Base-by-base conservation (phyloP, 192 early-diverging fungal genomes). In the Physocladia obscura region DNA sequence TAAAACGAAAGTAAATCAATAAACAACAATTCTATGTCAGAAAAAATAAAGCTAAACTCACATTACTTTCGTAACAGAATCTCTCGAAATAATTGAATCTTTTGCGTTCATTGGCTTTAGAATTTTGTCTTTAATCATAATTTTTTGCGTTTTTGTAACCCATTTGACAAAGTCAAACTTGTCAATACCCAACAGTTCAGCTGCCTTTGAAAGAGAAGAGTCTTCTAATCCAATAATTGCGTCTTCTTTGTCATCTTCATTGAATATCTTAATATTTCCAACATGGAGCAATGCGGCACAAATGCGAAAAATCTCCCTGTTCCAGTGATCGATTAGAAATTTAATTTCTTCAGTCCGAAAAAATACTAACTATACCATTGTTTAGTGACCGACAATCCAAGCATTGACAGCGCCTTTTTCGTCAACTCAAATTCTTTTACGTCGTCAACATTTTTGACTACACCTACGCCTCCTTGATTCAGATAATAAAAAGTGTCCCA, bases 91-190 rank as follows among this genome's bases (percentile, higher is more conserved):
- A 57, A 81, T 69, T 39, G 89, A 87, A 74, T 89, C 84, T 17
- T 81, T 76, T 2, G 71, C 67, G 56, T 80, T 91, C 40, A 94
- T 74, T 47, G 79, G 81, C 49, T 84, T 90, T 30, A 89, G 81
- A 77, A 92, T 92, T 73, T 90, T 73, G 8, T 73, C 71, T 27
- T 38, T 30, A 24, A 59, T 32, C 2, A 88, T 89, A 61, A 89
- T 92, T 67, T 88, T 91, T 76, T 91, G 92, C 79, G 84, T 90
- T 74, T 90, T 88, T 48, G 90, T 80, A 52, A 94, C 75, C 94
- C 93, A 96, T 75, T 93, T 91, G 62, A 84, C 84, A 32, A 74
- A 74, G 11, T 74, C 67, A 3, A 5, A 21, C 17, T 39, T 27
- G 50, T 74, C 37, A 22, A 74, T 52, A 4, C 54, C 74, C 17